phyloP scores from a whole-genome alignment of 1,284 basidiomycete genomes.

The Trametes hirsuta region DNA sequence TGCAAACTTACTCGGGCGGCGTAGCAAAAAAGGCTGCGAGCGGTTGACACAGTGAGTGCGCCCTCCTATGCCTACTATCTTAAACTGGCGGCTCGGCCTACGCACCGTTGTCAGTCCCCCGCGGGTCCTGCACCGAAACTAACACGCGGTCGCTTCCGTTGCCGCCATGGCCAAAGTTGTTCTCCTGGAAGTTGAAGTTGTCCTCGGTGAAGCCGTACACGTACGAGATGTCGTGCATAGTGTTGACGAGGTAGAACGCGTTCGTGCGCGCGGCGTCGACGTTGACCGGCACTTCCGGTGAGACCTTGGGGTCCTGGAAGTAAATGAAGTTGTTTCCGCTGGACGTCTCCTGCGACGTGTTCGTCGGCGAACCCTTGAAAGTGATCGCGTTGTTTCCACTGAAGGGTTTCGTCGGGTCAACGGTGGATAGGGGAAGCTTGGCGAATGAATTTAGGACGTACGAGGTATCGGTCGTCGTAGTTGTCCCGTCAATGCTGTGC shows the following conservation, averaged over 20 bases:
- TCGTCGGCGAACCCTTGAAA: conserved; percentile 39
- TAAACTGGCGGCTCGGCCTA: background rate
- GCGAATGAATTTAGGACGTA: conserved; percentile 6
- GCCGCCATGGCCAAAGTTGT: conserved; percentile 48
- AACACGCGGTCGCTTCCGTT: conserved; percentile 44
- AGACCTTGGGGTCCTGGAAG: conserved; percentile 30
- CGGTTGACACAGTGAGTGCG: background rate
- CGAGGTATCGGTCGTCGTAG: conserved; percentile 30
- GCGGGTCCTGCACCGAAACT: conserved; percentile 43
- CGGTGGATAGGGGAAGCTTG: background rate
- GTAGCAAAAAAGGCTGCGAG: conserved; percentile 40
- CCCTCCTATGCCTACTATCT: background rate
- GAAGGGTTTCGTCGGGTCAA: background rate
- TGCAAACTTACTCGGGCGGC: conserved; percentile 27
- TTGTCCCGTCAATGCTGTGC: conserved; percentile 43
- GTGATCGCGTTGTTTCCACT: conserved; percentile 45
- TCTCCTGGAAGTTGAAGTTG: conserved; percentile 50
- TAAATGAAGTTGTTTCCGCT: conserved; percentile 44
- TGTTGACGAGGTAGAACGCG: conserved; percentile 55
- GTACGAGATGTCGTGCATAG: conserved; percentile 55
- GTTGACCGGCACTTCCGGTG: conserved; percentile 38
- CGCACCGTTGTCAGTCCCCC: conserved; percentile 42
- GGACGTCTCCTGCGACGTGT: conserved; percentile 36
- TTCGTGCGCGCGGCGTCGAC: conserved; percentile 52
- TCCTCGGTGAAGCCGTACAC: conserved; percentile 41